Evolutionary conservation across 2,329 filamentous ascomycete genomes (phyloP).

Genomic region (Ceratocystiopsis minuta): DNA sequence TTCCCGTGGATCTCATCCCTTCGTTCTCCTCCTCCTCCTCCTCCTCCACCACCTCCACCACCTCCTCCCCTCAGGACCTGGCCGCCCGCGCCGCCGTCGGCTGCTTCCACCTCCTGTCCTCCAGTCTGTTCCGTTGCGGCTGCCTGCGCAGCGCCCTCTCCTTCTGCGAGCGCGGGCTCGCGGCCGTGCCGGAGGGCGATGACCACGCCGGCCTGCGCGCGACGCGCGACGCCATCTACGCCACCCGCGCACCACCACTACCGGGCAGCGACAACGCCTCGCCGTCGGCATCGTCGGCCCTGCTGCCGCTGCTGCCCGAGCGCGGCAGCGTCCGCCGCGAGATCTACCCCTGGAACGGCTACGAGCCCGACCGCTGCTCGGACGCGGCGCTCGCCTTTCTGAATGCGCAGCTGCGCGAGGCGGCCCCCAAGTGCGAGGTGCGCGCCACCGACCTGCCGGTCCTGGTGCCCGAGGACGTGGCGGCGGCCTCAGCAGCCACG

Average conservation of each 20-base stretch:
- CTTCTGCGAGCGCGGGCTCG: constrained; percentile 46
- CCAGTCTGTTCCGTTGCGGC: constrained; percentile 43
- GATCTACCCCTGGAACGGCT: constrained; percentile 50
- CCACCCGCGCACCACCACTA: no score
- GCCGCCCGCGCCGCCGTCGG: constrained; percentile 33
- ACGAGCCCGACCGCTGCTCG: constrained; percentile 54
- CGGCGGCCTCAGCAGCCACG: constrained; percentile 18
- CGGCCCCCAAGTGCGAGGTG: constrained; percentile 71
- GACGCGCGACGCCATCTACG: constrained; percentile 34
- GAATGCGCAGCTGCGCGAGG: constrained; percentile 47
- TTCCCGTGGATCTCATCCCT: no score
- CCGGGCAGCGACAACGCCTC: neutral
- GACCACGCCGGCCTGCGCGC: constrained; percentile 35
- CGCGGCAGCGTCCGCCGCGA: constrained; percentile 51
- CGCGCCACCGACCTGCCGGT: constrained; percentile 58
- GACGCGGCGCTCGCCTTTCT: constrained; percentile 50
- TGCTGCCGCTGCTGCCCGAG: constrained; percentile 42
- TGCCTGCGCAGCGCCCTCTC: constrained; percentile 49
- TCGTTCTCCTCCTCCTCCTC: no score
- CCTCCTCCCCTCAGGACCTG: constrained; percentile 14
- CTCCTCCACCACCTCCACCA: no score
- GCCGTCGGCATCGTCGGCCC: constrained; percentile 26
- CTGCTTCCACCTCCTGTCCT: constrained; percentile 39
- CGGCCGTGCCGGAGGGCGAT: constrained; percentile 24
- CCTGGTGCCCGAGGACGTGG: constrained; percentile 32